Evolutionary conservation across 768 basidiomycete species (phyloP).

Genomic region (Pisolithus marmoratus): DNA sequence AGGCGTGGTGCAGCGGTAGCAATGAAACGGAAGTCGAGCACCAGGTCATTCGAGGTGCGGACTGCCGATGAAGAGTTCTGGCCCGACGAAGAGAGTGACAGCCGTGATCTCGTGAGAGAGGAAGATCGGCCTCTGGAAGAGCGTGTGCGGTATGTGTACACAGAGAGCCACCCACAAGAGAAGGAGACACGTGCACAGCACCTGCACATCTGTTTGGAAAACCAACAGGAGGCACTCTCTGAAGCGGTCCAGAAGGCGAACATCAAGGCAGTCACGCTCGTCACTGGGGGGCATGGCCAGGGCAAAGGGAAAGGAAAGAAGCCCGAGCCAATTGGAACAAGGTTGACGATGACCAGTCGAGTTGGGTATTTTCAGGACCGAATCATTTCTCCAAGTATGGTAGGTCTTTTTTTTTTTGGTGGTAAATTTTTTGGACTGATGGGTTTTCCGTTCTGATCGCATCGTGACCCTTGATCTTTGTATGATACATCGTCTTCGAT

Average conservation of each 20-base stretch:
- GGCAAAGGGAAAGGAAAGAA: conserved; percentile 26
- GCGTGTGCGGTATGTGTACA: conserved; percentile 59
- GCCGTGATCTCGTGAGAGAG: conserved; percentile 49
- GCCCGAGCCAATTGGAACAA: conserved; percentile 70
- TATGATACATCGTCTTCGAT: not conserved
- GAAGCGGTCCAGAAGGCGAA: conserved; percentile 48
- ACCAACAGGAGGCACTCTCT: conserved; percentile 47
- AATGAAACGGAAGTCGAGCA: conserved; percentile 25
- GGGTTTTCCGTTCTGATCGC: not conserved
- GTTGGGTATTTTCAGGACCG: conserved; percentile 92
- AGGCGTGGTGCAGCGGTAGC: conserved; percentile 13
- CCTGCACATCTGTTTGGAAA: conserved; percentile 33
- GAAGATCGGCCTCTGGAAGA: conserved; percentile 73
- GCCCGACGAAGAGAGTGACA: conserved; percentile 50
- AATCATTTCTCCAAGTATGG: conserved; percentile 94
- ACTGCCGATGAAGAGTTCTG: conserved; percentile 40
- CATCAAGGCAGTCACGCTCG: conserved; percentile 36
- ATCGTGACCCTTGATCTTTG: not conserved
- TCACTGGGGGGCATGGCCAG: conserved; percentile 21
- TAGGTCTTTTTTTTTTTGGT: conserved; percentile 34
- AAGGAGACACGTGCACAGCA: conserved; percentile 3
- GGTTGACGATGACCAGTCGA: conserved; percentile 92
- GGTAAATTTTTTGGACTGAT: too few relatives aligned
- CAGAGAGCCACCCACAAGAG: conserved; percentile 9
- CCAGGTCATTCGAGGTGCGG: conserved; percentile 16